Evolutionary conservation across 345 rosid genomes (phyloP).

Genomic region (Moringa oleifera): DNA sequence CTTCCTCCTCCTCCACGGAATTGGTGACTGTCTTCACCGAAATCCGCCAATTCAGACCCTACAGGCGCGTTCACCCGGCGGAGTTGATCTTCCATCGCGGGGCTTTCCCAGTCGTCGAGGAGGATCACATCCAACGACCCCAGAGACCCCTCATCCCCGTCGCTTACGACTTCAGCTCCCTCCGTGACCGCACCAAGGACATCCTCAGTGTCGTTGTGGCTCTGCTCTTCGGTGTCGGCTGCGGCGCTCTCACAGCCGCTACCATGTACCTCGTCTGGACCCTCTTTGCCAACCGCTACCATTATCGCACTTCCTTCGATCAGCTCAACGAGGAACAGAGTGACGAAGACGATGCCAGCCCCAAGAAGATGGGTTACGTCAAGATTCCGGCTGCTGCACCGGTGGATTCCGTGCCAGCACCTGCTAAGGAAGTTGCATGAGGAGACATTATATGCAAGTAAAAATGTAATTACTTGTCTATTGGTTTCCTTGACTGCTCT

Average conservation of each 20-base stretch:
- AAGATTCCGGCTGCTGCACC: slow-evolving; percentile 45
- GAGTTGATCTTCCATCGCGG: slow-evolving; percentile 28
- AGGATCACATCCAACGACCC: slow-evolving; percentile 15
- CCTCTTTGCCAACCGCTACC: slow-evolving; percentile 44
- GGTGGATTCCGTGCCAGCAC: slow-evolving; percentile 7
- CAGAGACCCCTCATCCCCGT: slow-evolving; percentile 24
- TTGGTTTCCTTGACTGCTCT: slow-evolving; percentile 14
- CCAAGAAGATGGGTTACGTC: slow-evolving; percentile 77
- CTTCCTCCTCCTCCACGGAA: slow-evolving; percentile 34
- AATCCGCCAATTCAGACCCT: slow-evolving; percentile 37
- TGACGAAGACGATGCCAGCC: slow-evolving; percentile 37
- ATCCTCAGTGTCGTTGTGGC: slow-evolving; percentile 85
- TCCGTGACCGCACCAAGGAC: slow-evolving; percentile 76
- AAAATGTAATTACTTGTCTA: slow-evolving; percentile 13
- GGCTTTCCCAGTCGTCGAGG: slow-evolving; percentile 22
- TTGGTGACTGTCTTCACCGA: slow-evolving; percentile 60
- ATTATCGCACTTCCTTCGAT: slow-evolving; percentile 16
- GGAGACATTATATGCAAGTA: slow-evolving; percentile 14
- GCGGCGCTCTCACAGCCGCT: slow-evolving; percentile 90
- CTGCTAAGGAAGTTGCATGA: slow-evolving; percentile 33
- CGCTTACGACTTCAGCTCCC: slow-evolving; percentile 45
- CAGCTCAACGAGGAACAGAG: slow-evolving; percentile 33
- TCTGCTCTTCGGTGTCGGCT: slow-evolving; percentile 84
- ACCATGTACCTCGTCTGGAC: slow-evolving; percentile 89
- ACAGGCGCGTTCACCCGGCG: slow-evolving; percentile 17